Base-by-base conservation (phyloP, 2,329 filamentous ascomycete species). In the Tolypocladium ophioglossoides region DNA sequence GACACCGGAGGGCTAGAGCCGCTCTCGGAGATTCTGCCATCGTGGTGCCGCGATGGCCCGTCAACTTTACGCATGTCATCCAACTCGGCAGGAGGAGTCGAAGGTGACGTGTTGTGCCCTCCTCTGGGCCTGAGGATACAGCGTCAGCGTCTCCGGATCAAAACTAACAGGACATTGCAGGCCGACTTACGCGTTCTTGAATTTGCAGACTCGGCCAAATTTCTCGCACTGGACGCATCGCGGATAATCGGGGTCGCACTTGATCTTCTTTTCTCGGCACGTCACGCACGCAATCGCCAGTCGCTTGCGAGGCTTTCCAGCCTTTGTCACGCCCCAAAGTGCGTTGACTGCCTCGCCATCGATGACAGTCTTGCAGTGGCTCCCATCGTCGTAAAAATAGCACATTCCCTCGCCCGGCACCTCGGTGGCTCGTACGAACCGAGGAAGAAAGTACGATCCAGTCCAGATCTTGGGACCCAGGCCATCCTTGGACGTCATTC, bases 201-300 rank as follows among this genome's bases (percentile, higher is more conserved):
- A 91, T 70, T 86, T 86, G 79, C 91, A 96, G 20, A 86, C 77
- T 50, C 89, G 81, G 54, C 91, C 89, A 65, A 92, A 92, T 72
- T 95, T 96, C 67, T 94, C 87, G 68, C 91, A 96, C 71, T 96
- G 91, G 53, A 91, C 82, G 63, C 91, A 96, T 61, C 89, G 90
- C 40, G 88, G 88, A 59, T 83, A 86, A 62, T 91, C 90, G 1
- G 91, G 91, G 60, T 96, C 90, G 65, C 91, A 96, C 70, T 95
- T 96, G 73, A 96, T 95, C 77, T 96, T 96, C 82, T 96, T 96
- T 72, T 96, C 91, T 51, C 91, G 83, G 68, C 91, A 96, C 14
- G 90, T 94, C 55, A 95, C 79, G 66, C 91, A 96, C n/a, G 90
- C 90, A 67, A 95, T 91, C 27, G 91, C 91, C 54, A 96, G 77